Base-by-base conservation (phyloP, 1,139 yeast species). In the Pichia sp. region DNA sequence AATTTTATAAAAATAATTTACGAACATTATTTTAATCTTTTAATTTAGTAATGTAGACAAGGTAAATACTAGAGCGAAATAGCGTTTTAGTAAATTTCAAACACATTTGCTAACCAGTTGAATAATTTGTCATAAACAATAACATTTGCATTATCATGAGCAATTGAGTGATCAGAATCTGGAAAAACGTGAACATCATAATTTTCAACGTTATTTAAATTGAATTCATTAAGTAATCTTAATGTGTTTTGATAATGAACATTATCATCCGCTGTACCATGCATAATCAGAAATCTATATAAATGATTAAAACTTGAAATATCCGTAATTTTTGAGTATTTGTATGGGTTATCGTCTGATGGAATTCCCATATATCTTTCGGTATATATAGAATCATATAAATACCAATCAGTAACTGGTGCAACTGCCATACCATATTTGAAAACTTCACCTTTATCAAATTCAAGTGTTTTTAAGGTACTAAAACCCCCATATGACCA, bases 221-320 rank as follows among this genome's bases (percentile, higher is more conserved):
- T 85, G 48, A 93, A 73, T 53, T 79, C 69, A 67, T 95, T 97
- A 27, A 93, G 62, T 42, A 93, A 70, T 64, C 84, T 79, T 58
- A 85, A 74, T 43, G 95, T 85, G 69, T 93, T 90, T 66, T 90
- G 96, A 57, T 90, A 72, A 69, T 93, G 99, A 28, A 93, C 99
- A 68, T 93, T 93, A 66, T 95, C 99, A 69, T 93, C 99, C 3
- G 95, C 95, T 0, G 98, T 86, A 1, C 99, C 99, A 64, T 93
- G 99, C 84, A 91, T 84, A 7, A 93, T 64, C 56, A 93, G 69
- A 63, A 95, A 87, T 58, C 96, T 73, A 39, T 76, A 71, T 0
- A 77, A 68, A 1, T 65, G 58, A 42, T 70, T 67, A 61, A 85
- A 83, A n/a, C 73, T 72, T 1, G 70, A 73, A 46, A 79, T 65